Evolutionary conservation across 805 yeast species (phyloP).

Genomic region (Peterozyma toletana): DNA sequence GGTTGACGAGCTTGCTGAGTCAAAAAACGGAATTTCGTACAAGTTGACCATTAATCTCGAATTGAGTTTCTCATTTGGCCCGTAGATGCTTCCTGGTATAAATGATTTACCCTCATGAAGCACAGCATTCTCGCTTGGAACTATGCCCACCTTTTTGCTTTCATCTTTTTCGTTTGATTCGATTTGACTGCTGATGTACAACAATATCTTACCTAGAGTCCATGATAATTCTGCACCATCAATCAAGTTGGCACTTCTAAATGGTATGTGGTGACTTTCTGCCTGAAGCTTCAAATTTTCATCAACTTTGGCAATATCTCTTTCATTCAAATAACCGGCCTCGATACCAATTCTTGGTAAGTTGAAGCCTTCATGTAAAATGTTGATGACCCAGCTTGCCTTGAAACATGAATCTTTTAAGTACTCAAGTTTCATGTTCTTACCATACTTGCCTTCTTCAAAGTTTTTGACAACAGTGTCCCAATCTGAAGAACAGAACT

Average conservation of each 20-base stretch:
- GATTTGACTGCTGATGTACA: slow-evolving; percentile 74
- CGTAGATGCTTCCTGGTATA: slow-evolving; percentile 23
- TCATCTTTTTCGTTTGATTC: slow-evolving; percentile 14
- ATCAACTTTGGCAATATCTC: slow-evolving; percentile 17
- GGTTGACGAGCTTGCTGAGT: too few species aligned
- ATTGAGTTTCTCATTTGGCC: neutral
- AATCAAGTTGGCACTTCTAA: slow-evolving; percentile 75
- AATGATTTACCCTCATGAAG: slow-evolving; percentile 16
- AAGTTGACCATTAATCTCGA: too few species aligned
- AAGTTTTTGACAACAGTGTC: slow-evolving; percentile 35
- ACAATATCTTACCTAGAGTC: slow-evolving; percentile 85
- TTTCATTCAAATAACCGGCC: slow-evolving; percentile 17
- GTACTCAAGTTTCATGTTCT: slow-evolving; percentile 46
- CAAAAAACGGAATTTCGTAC: too few species aligned
- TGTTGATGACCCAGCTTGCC: slow-evolving; percentile 87
- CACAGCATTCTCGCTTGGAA: slow-evolving; percentile 30
- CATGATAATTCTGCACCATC: slow-evolving; percentile 87
- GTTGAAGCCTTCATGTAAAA: slow-evolving; percentile 88
- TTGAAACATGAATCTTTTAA: slow-evolving; percentile 83
- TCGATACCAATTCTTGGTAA: slow-evolving; percentile 69
- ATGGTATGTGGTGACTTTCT: slow-evolving; percentile 34
- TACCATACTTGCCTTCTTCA: slow-evolving; percentile 47
- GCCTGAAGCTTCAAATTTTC: neutral
- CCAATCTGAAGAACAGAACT: slow-evolving; percentile 80
- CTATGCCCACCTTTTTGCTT: slow-evolving; percentile 24